A percentile compares a stretch with the other conserved stretches of the same genome.
Conservation (phyloP, 2,329 filamentous ascomycete species). For the Penicillium sp. region DNA sequence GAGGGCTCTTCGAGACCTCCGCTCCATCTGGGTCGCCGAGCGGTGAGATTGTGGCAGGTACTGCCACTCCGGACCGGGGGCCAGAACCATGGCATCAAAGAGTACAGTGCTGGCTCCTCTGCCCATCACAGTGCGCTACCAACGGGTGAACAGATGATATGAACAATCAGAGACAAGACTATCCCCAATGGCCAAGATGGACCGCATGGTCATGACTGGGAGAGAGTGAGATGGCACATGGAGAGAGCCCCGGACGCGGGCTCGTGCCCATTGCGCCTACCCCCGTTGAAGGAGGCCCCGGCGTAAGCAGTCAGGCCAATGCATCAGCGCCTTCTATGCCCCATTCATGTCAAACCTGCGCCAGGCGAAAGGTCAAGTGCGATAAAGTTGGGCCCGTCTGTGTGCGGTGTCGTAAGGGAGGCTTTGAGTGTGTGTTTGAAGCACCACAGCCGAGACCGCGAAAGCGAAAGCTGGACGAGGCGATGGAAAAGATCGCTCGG, state of each 20-base stretch:
- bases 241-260: background rate
- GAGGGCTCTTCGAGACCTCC: no score
- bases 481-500: slow-evolving; percentile 17
- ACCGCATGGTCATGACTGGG: no score
- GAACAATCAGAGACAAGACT: no score
- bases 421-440: slow-evolving; percentile 8
- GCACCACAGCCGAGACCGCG: slow-evolving; percentile 5
- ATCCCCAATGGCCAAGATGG: no score
- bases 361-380: slow-evolving; percentile 12
- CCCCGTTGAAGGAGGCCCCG: background rate
- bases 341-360: slow-evolving; percentile 9
- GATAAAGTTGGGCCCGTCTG: slow-evolving; percentile 9
- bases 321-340: slow-evolving; percentile 1
- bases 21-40: no score
- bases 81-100: no score
- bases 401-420: slow-evolving; percentile 9
- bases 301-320: background rate
- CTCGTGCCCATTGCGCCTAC: background rate
- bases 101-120: no score
- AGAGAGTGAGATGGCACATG: background rate
- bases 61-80: no score
- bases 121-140: no score
- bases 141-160: no score
- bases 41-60: no score
- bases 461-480: slow-evolving; percentile 12